Evolutionary conservation across 371 early-diverging fungal genomes (phyloP), one percentile per base, ranked within the genome.

Genomic region (Mortierella sp.): DNA sequence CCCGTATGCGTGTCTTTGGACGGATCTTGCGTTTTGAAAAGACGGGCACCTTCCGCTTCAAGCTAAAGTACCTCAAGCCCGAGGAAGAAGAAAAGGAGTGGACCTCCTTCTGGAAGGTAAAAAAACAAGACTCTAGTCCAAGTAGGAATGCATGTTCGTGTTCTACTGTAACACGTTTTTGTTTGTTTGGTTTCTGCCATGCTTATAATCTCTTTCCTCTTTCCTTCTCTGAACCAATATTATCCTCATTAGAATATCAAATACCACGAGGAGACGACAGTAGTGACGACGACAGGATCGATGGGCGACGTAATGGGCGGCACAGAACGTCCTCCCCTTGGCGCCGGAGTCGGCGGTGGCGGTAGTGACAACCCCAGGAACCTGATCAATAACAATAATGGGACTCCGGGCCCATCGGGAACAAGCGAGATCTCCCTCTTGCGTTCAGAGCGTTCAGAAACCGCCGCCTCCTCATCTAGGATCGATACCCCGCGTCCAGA

Each of bases 1-100:
- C 88, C 10, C 79, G 88, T 19, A 58, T 89, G 70, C 85, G 89
- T 40, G 72, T 89, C 45, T 89, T 89, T 86, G 85, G 85, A n/a
- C 76, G 74, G 13, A 73, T 85, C 37, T 40, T 85, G 41, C 79
- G 85, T 34, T 70, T 77, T 22, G 79, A 78, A 40, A 82, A 82
- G 76, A 75, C 71, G 3, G 83, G 79, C 0, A 44, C 66, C 8
- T 75, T 82, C 70, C 68, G n/a, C 47, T 77, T 78, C 55, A 74
- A 82, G 73, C 29, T 78, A 70, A 71, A 61, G 68, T 82, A 82
- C 22, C 73, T 82, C 41, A 55, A 71, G 45, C 70, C 64, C 13
- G 82, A 81, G 24, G 82, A 81, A 14, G 82, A 81, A 75, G 83
- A 82, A 5, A 77, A 75, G 65, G 83, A 82, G 70, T 82, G 83